Evolutionary conservation across 106 monocot species (phyloP).

Genomic region (Platanthera guangdongensis): DNA sequence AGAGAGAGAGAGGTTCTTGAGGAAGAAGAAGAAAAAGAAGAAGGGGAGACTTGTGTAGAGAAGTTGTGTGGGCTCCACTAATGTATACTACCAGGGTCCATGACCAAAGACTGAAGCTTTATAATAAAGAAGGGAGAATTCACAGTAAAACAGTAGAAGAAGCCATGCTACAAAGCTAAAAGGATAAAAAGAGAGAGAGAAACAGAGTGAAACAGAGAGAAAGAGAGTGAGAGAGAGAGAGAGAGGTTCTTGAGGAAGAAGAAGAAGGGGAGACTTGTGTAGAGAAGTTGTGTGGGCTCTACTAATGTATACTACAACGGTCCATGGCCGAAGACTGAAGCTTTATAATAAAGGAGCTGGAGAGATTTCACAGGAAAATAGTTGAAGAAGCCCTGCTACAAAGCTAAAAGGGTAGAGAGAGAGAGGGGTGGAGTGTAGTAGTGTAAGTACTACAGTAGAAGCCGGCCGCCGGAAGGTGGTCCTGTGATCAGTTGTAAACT

Average conservation of each 20-base stretch:
- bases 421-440: not conserved
- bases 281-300: not conserved
- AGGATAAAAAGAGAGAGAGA: not conserved
- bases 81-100: too few relatives aligned
- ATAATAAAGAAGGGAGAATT: too few relatives aligned
- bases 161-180: too few relatives aligned
- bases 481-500: not conserved
- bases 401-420: too few relatives aligned
- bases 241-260: not conserved
- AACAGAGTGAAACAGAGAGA: not conserved
- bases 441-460: not conserved
- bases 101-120: too few relatives aligned
- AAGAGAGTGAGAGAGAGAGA: not conserved
- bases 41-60: not conserved
- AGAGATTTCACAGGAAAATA: too few relatives aligned
- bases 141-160: too few relatives aligned
- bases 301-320: too few relatives aligned
- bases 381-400: too few relatives aligned
- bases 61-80: too few relatives aligned
- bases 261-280: not conserved
- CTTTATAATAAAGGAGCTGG: too few relatives aligned
- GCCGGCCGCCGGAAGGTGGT: slow-evolving; percentile 11
- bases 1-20: not conserved
- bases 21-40: not conserved
- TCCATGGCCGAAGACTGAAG: too few relatives aligned